Conservation (phyloP, 2,329 filamentous ascomycete genomes). For the Saccharata proteae region DNA sequence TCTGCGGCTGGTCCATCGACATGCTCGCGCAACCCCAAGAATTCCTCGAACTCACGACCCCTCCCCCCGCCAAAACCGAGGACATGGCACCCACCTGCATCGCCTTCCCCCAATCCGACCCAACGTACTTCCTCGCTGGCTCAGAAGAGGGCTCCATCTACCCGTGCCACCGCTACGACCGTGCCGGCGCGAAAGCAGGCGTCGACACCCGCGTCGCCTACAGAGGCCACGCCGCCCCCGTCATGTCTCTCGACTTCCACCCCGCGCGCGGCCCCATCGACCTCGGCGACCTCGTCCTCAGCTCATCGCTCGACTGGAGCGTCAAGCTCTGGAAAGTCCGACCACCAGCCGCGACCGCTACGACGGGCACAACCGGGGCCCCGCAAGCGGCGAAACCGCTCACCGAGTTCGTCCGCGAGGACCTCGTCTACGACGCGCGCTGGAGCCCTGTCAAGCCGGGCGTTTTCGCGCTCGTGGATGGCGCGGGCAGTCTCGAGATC, state of each 20-base stretch:
- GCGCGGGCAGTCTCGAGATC: conserved; percentile 79
- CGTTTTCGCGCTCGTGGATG: conserved; percentile 89
- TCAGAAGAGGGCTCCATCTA: conserved; percentile 96
- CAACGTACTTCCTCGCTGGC: conserved; percentile 93
- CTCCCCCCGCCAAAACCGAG: conserved; percentile 69
- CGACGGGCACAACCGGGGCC: conserved; percentile 27
- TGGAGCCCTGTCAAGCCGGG: conserved; percentile 94
- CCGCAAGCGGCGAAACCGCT: conserved; percentile 54
- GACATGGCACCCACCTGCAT: conserved; percentile 91
- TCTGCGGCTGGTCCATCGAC: conserved; percentile 95
- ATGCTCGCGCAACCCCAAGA: conserved; percentile 97
- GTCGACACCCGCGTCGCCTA: conserved; percentile 85
- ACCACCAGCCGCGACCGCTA: conserved; percentile 56
- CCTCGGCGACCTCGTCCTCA: conserved; percentile 83
- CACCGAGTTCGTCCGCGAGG: conserved; percentile 84
- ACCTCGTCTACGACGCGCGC: conserved; percentile 88
- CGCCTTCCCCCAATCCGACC: conserved; percentile 87
- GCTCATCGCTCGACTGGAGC: conserved; percentile 90
- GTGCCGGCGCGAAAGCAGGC: conserved; percentile 90
- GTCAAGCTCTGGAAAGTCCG: conserved; percentile 95
- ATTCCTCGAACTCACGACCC: conserved; percentile 75
- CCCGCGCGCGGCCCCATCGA: conserved; percentile 86
- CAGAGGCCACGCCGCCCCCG: conserved; percentile 78
- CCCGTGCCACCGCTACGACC: conserved; percentile 92
- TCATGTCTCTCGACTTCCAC: conserved; percentile 95